These are phyloP conservation scores for Annulohypoxylon stygium DNA, from an alignment of 495 filamentous ascomycete genomes.

Conservation along the genomic window DNA sequence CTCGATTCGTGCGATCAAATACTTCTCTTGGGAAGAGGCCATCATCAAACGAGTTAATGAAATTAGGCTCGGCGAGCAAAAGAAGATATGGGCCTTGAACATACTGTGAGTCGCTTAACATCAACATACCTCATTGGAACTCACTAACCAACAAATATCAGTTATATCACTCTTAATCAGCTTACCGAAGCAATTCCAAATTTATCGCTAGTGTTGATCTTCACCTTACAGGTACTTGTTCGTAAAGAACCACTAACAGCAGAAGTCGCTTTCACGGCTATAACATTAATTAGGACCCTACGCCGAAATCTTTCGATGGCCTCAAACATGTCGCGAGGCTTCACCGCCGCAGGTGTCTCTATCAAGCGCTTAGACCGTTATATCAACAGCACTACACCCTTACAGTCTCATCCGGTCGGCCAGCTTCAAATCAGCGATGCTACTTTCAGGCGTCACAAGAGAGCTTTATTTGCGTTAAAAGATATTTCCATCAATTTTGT, in stretches of 20 bases:
- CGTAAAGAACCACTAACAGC: constrained; percentile 59
- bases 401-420: constrained; percentile 58
- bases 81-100: constrained; percentile 60
- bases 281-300: constrained; percentile 59
- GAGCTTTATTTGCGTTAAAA: constrained; percentile 60
- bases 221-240: constrained; percentile 58
- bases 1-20: constrained; percentile 65
- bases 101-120: constrained; percentile 52
- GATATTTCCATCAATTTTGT: constrained; percentile 64
- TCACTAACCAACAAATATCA: constrained; percentile 24
- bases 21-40: constrained; percentile 66
- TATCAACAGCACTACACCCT: constrained; percentile 57
- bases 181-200: constrained; percentile 58
- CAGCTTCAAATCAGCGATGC: constrained; percentile 57
- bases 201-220: constrained; percentile 60
- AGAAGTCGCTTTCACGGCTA: constrained; percentile 63
- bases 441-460: constrained; percentile 60
- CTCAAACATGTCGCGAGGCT: constrained; percentile 54
- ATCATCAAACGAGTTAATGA: constrained; percentile 58
- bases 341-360: constrained; percentile 60
- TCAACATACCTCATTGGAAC: not conserved
- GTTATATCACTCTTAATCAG: constrained; percentile 48
- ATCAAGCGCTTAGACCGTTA: constrained; percentile 62
- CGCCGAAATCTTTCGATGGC: constrained; percentile 59
- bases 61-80: constrained; percentile 60